These are phyloP conservation scores for Holtermanniella nyarrowii DNA, from an alignment of 768 basidiomycete genomes.

Conservation along the genomic window DNA sequence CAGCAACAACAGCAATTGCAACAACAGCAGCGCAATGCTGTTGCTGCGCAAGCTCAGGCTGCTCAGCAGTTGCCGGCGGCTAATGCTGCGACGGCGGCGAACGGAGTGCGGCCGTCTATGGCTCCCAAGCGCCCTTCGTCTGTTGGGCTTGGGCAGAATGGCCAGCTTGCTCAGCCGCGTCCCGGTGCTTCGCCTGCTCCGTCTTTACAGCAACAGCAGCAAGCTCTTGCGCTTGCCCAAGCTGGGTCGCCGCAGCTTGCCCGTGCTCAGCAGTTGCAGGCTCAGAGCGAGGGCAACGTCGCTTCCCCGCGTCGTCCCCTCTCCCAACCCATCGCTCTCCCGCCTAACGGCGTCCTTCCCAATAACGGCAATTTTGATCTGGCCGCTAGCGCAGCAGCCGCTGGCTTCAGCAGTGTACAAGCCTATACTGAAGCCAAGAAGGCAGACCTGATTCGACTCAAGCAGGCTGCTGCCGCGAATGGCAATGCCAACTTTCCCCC, in stretches of 20 bases:
- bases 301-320: background rate
- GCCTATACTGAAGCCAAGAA: background rate
- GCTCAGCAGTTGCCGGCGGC: background rate
- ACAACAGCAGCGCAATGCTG: conserved; percentile 5
- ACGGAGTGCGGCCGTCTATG: background rate
- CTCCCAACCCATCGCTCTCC: background rate
- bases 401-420: background rate
- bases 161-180: background rate
- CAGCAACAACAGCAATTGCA: conserved; percentile 14
- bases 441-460: background rate
- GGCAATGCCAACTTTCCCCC: background rate
- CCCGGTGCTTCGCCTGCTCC: background rate
- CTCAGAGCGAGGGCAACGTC: background rate
- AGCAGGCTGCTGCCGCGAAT: background rate
- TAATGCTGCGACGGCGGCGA: background rate
- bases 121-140: background rate
- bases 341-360: background rate
- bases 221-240: background rate
- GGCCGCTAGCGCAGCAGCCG: too few species aligned
- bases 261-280: background rate
- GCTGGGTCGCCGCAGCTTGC: background rate
- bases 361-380: background rate
- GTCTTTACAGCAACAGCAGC: background rate
- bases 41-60: background rate
- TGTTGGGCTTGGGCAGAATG: background rate